Base-by-base conservation (phyloP, 2,329 filamentous ascomycete species). In the Colletotrichum karsti region DNA sequence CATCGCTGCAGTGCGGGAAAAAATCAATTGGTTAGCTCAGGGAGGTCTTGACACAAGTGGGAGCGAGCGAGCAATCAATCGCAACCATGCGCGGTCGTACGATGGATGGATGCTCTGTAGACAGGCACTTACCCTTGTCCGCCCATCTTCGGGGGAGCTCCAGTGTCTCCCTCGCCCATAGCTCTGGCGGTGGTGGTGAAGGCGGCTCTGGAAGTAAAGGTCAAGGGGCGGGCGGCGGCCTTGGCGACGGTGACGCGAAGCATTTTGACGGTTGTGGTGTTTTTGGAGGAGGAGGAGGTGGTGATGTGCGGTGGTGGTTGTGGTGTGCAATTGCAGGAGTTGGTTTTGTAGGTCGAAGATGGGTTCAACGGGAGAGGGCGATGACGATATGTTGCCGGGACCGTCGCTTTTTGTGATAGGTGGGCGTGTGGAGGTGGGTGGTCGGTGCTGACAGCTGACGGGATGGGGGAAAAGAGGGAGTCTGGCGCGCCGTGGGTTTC, bases 111-210 rank as follows among this genome's bases (percentile, higher is more conserved):
- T 15, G 18, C n/a, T 28, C 44, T 33, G 59, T 22, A n/a, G 37
- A 15, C 20, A 42, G 28, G 26, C 41, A 83, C 86, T 77, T 80
- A 89, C 87, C 85, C 83, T 76, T 77, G 73, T 76, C 86, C 86
- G 69, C 86, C 86, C 10, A 80, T 80, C 79, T 83, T 85, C 74
- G 83, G 85, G 70, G 86, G 86, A 63, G 87, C 81, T 66, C 92
- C 92, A 71, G 89, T 91, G 78, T 94, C 92, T 72, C 92, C 93
- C 73, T 87, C 91, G 69, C 79, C 82, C 89, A 93, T 92, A 77
- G 81, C 86, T 77, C 88, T 85, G 72, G 85, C 80, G 66, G 90
- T 87, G 72, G 86, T 88, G 70, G 90, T 86, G 83, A 94, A 92
- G 73, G 89, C 85, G 72, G 86, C 84, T 77, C 77, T 80, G 70